Base-by-base conservation (phyloP, 768 basidiomycete species). In the Russula compacta region DNA sequence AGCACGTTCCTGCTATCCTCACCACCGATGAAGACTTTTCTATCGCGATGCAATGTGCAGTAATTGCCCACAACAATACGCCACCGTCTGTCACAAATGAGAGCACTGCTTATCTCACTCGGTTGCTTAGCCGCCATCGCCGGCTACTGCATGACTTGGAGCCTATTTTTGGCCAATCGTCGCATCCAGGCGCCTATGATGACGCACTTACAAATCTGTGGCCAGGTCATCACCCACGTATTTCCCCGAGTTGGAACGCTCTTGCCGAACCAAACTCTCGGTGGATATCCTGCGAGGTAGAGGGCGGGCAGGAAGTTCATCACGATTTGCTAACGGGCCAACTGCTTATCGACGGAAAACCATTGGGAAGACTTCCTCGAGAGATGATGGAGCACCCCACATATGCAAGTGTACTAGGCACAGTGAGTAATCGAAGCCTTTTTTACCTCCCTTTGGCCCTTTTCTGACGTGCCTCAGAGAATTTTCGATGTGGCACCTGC, bases 311-410 rank as follows among this genome's bases (percentile, higher is more conserved):
- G 4, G n/a, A 42, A 1, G 51, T 81, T 6, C 71, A 74, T 51
- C 68, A 78, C 19, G 74, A 82, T 56, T 38, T 81, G 1, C 61
- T 80, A 3, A 65, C 71, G 17, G 79, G 79, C 12, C 52, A 66
- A 24, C 67, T 82, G 1, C 69, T 80, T 17, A 70, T 82, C 10
- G 67, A 76, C 11, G 79, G 79, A 7, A 72, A 72, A 58, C 71
- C 74, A 1, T 58, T 77, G 9, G 74, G 76, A 17, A 72, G 70
- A 24, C 71, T 81, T 14, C 76, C 79, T 0, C 33, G 44, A 8
- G 59, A 63, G 0, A 76, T 80, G 33, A 44, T 67, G 2, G 50
- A 29, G 0, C 72, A 79, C 64, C 35, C 70, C 1, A 65, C 70
- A 2, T 81, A 78, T 58, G 48, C 47, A 14, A 67, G 71, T 7